These are phyloP conservation scores for Suillus cothurnatus DNA, from an alignment of 768 basidiomycete species.

Conservation along the genomic window DNA sequence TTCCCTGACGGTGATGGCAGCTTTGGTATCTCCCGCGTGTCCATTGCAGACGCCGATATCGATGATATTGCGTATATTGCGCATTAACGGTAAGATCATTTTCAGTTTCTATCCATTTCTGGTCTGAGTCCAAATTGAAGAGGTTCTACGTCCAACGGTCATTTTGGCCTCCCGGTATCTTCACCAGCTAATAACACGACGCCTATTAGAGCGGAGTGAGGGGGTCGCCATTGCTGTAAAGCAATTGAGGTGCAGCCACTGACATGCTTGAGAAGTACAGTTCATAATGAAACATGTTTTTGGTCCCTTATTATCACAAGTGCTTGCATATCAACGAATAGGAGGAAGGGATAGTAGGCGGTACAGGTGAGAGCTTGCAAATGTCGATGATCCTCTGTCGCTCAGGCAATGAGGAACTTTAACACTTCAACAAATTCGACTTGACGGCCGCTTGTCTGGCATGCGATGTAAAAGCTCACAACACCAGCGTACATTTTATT, in stretches of 20 bases:
- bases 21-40: background rate
- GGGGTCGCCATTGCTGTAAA: background rate
- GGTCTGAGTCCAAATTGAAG: too few species aligned
- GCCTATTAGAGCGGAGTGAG: too few species aligned
- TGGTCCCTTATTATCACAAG: background rate
- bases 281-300: background rate
- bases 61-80: background rate
- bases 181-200: too few species aligned
- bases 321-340: too few species aligned
- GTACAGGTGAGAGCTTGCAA: background rate
- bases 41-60: constrained; percentile 6
- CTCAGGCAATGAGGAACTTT: too few species aligned
- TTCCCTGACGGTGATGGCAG: constrained; percentile 1
- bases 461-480: background rate
- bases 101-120: too few species aligned
- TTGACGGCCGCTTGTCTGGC: background rate
- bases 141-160: too few species aligned
- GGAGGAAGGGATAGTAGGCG: background rate
- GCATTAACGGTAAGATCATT: background rate
- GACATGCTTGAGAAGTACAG: background rate
- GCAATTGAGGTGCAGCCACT: background rate
- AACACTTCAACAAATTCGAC: background rate
- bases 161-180: too few species aligned
- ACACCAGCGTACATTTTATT: too few species aligned
- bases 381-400: too few species aligned